Base-by-base conservation (phyloP, 2,329 filamentous ascomycete species). In the Sporothrix phasma region DNA sequence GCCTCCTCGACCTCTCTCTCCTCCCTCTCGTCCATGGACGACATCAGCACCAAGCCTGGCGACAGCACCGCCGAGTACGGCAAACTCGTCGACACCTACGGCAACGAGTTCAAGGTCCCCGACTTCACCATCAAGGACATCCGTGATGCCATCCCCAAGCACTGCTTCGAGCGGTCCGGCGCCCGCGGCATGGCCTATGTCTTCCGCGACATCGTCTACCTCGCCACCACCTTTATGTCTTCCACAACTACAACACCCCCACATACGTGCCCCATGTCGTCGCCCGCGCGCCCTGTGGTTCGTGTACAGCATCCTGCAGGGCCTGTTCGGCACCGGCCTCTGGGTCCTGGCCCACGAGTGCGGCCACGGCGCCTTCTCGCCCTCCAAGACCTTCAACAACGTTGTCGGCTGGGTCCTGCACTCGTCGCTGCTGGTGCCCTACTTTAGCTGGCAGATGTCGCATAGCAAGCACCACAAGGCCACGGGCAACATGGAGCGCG, bases 401-500 rank as follows among this genome's bases (percentile, higher is more conserved):
- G 85, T 88, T 24, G 91, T 94, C 63, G 93, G 93, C 71, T 97
- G 90, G 89, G 76, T 96, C 74, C 85, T 90, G 71, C 93, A 97
- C 80, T 96, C 92, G 43, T 77, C 86, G 51, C 85, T 97, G 45
- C 82, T 97, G 10, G 69, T 99, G 58, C 94, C 94, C 24, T 99
- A 97, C 81, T 99, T 97, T 81, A 96, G 91, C 74, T 99, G 94
- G 94, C 96, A 99, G 81, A 92, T 97, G 78, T 96, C 92, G 69
- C 94, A 99, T 80, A 89, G 91, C 81, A 96, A 96, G 86, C 94
- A 99, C 82, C 94, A 99, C 89, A 97, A 97, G 84, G 92, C 92
- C 68, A 99, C 94, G 45, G 94, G 92, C 71, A 86, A 99, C 82
- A 87, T 99, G 79, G 92, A 95, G 79, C 90, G 93, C 70, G 94